phyloP scores from a whole-genome alignment of 2,329 filamentous ascomycete species.

The Pseudocercospora fuligena region DNA sequence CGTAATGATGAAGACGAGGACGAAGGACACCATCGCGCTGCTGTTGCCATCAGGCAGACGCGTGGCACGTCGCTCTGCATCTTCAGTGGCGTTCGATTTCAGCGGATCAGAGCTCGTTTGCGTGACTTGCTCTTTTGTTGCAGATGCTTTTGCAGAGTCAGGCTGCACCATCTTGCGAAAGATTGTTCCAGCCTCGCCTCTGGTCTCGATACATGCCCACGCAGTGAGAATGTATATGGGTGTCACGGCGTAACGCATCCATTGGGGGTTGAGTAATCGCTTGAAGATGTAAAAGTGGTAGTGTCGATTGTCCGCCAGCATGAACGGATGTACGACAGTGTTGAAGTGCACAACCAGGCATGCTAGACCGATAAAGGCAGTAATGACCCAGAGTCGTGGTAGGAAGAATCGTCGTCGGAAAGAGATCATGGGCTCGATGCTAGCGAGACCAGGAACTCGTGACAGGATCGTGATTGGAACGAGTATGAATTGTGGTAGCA shows the following conservation, averaged over 20 bases:
- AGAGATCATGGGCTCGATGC: slow-evolving; percentile 39
- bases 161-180: neutral
- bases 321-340: slow-evolving; percentile 94
- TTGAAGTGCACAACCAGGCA: slow-evolving; percentile 71
- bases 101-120: slow-evolving; percentile 12
- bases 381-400: slow-evolving; percentile 46
- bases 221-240: slow-evolving; percentile 72
- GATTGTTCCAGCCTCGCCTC: slow-evolving; percentile 45
- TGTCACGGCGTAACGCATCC: slow-evolving; percentile 57
- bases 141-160: neutral
- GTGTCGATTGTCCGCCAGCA: slow-evolving; percentile 92
- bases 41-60: slow-evolving; percentile 34
- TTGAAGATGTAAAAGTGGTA: slow-evolving; percentile 98
- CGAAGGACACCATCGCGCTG: slow-evolving; percentile 53
- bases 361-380: slow-evolving; percentile 49
- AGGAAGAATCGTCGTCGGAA: slow-evolving; percentile 41
- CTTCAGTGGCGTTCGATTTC: slow-evolving; percentile 10
- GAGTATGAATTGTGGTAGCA: slow-evolving; percentile 61
- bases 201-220: slow-evolving; percentile 69
- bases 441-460: slow-evolving; percentile 30
- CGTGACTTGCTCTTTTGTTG: neutral
- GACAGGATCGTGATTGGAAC: slow-evolving; percentile 35
- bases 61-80: slow-evolving; percentile 18
- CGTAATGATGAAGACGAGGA: slow-evolving; percentile 68
- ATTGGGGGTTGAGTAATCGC: slow-evolving; percentile 64